Conservation (phyloP, 345 rosid genomes). For the Acer yangbiense region DNA sequence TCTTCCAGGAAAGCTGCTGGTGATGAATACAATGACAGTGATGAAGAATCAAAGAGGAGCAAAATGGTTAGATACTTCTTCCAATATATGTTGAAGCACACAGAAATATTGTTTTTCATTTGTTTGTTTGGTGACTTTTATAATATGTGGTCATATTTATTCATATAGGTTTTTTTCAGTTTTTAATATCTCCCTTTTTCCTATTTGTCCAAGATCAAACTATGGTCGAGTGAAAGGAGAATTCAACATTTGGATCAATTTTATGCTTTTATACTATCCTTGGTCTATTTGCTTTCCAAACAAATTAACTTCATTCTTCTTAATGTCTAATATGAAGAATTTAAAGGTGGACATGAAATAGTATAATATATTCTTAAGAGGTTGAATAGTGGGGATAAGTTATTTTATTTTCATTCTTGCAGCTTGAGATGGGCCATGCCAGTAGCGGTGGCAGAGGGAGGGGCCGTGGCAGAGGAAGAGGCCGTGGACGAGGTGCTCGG, state of each 20-base stretch:
- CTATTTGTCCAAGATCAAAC: neutral
- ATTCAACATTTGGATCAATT: neutral
- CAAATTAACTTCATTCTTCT: neutral
- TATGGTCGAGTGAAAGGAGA: neutral
- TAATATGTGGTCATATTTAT: too few relatives aligned
- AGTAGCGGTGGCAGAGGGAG: slow-evolving; percentile 86
- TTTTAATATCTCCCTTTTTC: neutral
- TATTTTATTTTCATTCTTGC: slow-evolving; percentile 23
- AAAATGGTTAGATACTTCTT: slow-evolving; percentile 54
- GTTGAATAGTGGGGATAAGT: neutral
- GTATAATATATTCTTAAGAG: neutral
- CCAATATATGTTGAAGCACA: neutral
- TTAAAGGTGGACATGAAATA: neutral
- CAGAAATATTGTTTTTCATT: neutral
- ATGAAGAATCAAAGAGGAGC: slow-evolving; percentile 87
- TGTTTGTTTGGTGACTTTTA: neutral
- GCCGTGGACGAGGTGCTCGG: slow-evolving; percentile 80
- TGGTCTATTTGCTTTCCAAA: neutral
- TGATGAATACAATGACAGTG: slow-evolving; percentile 83
- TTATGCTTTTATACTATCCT: neutral
- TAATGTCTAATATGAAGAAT: neutral
- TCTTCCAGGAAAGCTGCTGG: slow-evolving; percentile 68
- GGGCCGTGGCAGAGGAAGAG: slow-evolving; percentile 97
- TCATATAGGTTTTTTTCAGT: neutral
- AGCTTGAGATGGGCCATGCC: slow-evolving; percentile 67